Conservation (phyloP, 108 stramenopile genomes). For the Parietichytrium sp. region DNA sequence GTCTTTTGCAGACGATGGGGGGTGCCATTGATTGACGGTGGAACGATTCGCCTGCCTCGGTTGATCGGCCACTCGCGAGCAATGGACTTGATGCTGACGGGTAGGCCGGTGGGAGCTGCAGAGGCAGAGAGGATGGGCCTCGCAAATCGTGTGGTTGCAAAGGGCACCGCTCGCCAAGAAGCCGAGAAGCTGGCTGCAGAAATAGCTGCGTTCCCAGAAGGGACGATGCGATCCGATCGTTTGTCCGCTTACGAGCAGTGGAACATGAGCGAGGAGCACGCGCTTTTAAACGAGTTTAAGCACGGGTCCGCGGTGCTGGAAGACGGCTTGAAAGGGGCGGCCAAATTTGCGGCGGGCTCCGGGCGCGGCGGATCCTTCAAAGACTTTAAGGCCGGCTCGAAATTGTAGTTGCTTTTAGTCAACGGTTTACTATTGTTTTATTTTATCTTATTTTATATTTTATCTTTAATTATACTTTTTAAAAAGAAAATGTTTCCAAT, state of each 20-base stretch:
- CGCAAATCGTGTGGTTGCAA: conserved; percentile 37
- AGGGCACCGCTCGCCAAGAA: conserved; percentile 1
- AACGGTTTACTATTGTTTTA: too few species aligned
- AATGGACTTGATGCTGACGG: conserved; percentile 43
- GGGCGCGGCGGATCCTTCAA: conserved; percentile 32
- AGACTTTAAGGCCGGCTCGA: conserved; percentile 1
- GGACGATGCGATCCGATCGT: conserved; percentile 40
- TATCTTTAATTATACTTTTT: too few species aligned
- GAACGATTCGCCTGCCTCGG: conserved; percentile 44
- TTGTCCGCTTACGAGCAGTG: not conserved
- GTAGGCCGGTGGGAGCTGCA: not conserved
- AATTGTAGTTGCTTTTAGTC: too few species aligned
- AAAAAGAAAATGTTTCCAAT: too few species aligned
- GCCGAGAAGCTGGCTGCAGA: conserved; percentile 34
- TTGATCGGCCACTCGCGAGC: conserved; percentile 41
- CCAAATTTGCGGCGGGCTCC: not conserved
- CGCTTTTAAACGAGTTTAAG: conserved; percentile 19
- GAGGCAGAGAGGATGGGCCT: conserved; percentile 42
- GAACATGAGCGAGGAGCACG: not conserved
- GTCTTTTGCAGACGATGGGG: conserved; percentile 49
- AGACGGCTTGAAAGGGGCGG: conserved; percentile 22
- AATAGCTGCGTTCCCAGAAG: conserved; percentile 27
- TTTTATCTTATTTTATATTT: too few species aligned
- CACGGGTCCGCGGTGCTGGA: conserved; percentile 12
- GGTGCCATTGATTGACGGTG: conserved; percentile 47